Evolutionary conservation across 495 filamentous ascomycete species (phyloP).

Genomic region (Amorphotheca resinae): DNA sequence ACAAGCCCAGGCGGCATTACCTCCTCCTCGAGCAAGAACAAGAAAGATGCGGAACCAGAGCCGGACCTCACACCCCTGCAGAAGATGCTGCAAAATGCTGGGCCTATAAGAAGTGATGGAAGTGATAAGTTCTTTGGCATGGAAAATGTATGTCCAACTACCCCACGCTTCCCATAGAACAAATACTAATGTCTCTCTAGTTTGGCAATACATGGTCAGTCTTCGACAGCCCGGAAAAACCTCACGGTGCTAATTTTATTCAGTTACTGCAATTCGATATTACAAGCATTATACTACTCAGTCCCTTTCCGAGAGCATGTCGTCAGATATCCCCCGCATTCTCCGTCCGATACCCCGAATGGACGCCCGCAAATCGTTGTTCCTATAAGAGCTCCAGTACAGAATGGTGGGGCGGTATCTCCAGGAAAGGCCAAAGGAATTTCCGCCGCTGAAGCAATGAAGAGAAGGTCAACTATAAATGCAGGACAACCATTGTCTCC

Average conservation of each 20-base stretch:
- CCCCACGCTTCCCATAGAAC: neutral
- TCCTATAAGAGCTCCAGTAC: conserved; percentile 22
- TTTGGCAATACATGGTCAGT: conserved; percentile 90
- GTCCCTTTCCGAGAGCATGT: conserved; percentile 91
- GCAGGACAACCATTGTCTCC: conserved; percentile 25
- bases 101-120: conserved; percentile 69
- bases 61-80: conserved; percentile 66
- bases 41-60: conserved; percentile 28
- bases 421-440: conserved; percentile 31
- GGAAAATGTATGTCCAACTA: conserved; percentile 66
- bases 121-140: conserved; percentile 98
- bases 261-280: conserved; percentile 95
- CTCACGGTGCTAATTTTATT: conserved; percentile 13
- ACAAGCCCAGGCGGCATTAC: conserved; percentile 10
- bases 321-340: conserved; percentile 69
- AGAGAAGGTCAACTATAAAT: conserved; percentile 32
- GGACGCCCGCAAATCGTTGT: conserved; percentile 32
- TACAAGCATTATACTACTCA: conserved; percentile 94
- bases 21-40: conserved; percentile 13
- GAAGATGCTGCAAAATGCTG: conserved; percentile 69
- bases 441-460: conserved; percentile 28
- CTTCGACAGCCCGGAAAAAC: conserved; percentile 13
- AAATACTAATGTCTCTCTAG: conserved; percentile 33
- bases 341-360: conserved; percentile 33
- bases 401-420: conserved; percentile 33